A percentile compares a stretch with the other conserved stretches of the same genome.
phyloP scores from a whole-genome alignment of 306 rosid genomes.

The Abrus precatorius region DNA sequence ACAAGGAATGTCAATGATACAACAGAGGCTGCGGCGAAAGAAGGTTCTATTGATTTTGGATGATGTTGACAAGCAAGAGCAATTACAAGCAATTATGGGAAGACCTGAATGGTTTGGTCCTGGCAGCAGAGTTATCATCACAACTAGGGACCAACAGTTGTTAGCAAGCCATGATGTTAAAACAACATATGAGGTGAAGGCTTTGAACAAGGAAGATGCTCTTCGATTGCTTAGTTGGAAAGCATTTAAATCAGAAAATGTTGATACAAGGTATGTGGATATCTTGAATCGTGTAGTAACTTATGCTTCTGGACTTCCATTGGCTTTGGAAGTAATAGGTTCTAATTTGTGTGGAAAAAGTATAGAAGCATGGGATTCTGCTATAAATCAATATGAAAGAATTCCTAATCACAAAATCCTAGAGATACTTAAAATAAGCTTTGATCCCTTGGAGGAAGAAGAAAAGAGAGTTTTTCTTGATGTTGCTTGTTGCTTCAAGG shows the following conservation, averaged over 20 bases:
- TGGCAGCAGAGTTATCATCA: conserved; percentile 49
- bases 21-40: background rate
- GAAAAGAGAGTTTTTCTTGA: conserved; percentile 39
- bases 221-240: conserved; percentile 7
- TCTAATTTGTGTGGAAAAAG: background rate
- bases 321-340: conserved; percentile 42
- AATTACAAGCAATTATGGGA: conserved; percentile 36
- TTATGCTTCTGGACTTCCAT: conserved; percentile 24
- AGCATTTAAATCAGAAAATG: background rate
- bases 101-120: conserved; percentile 34
- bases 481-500: conserved; percentile 28
- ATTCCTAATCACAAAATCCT: conserved; percentile 2
- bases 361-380: background rate
- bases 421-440: conserved; percentile 27
- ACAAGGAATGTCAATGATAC: conserved; percentile 21
- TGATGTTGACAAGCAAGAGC: conserved; percentile 35
- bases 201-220: background rate
- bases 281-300: background rate
- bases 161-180: conserved; percentile 16
- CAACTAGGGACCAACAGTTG: conserved; percentile 42
- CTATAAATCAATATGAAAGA: background rate
- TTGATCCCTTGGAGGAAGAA: conserved; percentile 36
- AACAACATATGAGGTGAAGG: background rate
- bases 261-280: background rate
- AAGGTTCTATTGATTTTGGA: conserved; percentile 51